phyloP scores from a whole-genome alignment of 768 basidiomycete species.

The Termitomyces bulborhizus region DNA sequence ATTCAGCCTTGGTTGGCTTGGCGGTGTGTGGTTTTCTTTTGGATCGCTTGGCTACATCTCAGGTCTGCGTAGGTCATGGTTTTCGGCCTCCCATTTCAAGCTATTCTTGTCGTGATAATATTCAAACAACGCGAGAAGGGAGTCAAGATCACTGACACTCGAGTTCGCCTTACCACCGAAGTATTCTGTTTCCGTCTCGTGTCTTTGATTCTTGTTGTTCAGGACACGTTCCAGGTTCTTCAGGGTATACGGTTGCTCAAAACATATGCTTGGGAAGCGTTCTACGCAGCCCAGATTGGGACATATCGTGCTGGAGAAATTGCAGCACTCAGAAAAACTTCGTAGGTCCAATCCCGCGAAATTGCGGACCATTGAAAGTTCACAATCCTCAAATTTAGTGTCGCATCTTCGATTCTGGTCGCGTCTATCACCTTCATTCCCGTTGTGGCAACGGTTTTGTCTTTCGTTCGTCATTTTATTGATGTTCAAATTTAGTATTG shows the following conservation, averaged over 20 bases:
- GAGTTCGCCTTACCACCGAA: conserved; percentile 61
- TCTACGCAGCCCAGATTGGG: conserved; percentile 38
- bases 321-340: conserved; percentile 27
- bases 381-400: conserved; percentile 18
- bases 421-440: conserved; percentile 46
- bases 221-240: conserved; percentile 34
- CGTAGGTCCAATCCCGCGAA: conserved; percentile 21
- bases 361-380: neutral
- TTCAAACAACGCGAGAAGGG: conserved; percentile 47
- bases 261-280: conserved; percentile 53
- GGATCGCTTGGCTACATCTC: neutral
- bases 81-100: conserved; percentile 54
- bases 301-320: conserved; percentile 34
- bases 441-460: conserved; percentile 40
- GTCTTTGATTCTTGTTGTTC: neutral
- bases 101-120: conserved; percentile 45
- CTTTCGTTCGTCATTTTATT: conserved; percentile 34
- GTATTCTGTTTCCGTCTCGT: conserved; percentile 16
- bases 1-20: conserved; percentile 63
- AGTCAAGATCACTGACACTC: conserved; percentile 59
- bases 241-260: conserved; percentile 66
- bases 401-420: conserved; percentile 32
- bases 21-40: conserved; percentile 24
- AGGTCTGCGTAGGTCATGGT: conserved; percentile 34
- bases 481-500: neutral